phyloP scores from a whole-genome alignment of 2,329 filamentous ascomycete species.

The Erysiphe neolycopersici region DNA sequence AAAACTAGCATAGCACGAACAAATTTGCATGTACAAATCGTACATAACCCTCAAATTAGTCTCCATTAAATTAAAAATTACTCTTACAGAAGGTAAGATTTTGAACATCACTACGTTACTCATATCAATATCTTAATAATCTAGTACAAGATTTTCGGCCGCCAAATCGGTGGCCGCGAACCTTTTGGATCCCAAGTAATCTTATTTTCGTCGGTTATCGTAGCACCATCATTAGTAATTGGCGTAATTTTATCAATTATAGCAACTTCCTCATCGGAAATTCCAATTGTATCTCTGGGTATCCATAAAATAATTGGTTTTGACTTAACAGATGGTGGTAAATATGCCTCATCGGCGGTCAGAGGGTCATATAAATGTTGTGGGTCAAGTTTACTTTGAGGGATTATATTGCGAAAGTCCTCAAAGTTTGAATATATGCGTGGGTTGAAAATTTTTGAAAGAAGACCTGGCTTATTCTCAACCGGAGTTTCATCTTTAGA shows the following conservation, averaged over 20 bases:
- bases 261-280: slow-evolving; percentile 50
- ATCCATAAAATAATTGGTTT: slow-evolving; percentile 56
- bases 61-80: too few relatives aligned
- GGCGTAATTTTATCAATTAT: slow-evolving; percentile 46
- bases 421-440: slow-evolving; percentile 51
- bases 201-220: slow-evolving; percentile 42
- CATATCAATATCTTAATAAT: neutral
- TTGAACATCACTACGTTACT: neutral
- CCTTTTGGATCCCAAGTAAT: slow-evolving; percentile 29
- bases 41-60: too few relatives aligned
- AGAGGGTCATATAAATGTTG: slow-evolving; percentile 32
- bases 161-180: slow-evolving; percentile 29
- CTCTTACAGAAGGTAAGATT: too few relatives aligned
- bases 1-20: too few relatives aligned
- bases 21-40: too few relatives aligned
- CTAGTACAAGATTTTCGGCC: slow-evolving; percentile 20
- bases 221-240: slow-evolving; percentile 57
- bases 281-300: slow-evolving; percentile 44
- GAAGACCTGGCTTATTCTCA: slow-evolving; percentile 14
- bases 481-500: slow-evolving; percentile 7
- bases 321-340: slow-evolving; percentile 40
- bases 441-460: slow-evolving; percentile 48
- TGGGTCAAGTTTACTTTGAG: slow-evolving; percentile 19
- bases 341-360: slow-evolving; percentile 41
- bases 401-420: slow-evolving; percentile 41